These are phyloP conservation scores for Grosmannia serpens DNA, from an alignment of 2,329 filamentous ascomycete genomes.

Conservation along the genomic window DNA sequence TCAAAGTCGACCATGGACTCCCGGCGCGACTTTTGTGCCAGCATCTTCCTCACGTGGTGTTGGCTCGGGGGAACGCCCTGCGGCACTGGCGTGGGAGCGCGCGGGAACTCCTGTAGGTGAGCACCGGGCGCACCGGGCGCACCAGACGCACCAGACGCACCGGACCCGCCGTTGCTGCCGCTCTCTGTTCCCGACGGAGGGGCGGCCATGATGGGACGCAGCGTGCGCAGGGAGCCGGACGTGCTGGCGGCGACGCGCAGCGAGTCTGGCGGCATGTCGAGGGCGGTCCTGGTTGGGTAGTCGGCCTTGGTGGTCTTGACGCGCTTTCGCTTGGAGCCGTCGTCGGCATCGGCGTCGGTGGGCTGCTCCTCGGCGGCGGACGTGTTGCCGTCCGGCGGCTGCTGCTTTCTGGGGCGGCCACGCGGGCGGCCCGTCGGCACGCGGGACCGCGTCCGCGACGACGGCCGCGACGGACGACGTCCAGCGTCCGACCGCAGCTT, in stretches of 20 bases:
- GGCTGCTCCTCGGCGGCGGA: constrained; percentile 56
- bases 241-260: constrained; percentile 85
- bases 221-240: constrained; percentile 73
- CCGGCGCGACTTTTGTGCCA: constrained; percentile 38
- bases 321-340: constrained; percentile 56
- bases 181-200: constrained; percentile 20
- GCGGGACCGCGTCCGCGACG: constrained; percentile 40
- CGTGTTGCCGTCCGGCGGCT: constrained; percentile 49
- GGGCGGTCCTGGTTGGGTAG: constrained; percentile 36
- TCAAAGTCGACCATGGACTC: constrained; percentile 37
- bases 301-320: constrained; percentile 68
- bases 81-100: constrained; percentile 68
- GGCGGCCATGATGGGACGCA: constrained; percentile 57
- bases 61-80: constrained; percentile 24
- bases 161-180: constrained; percentile 19
- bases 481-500: constrained; percentile 15
- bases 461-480: constrained; percentile 40
- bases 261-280: constrained; percentile 66
- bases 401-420: constrained; percentile 44
- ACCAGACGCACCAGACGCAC: too few species aligned
- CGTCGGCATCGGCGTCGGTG: constrained; percentile 44
- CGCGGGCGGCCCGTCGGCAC: constrained; percentile 42
- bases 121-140: too few species aligned
- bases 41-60: constrained; percentile 19
- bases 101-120: constrained; percentile 60